Evolutionary conservation across 805 yeast species (phyloP).

Genomic region (Metschnikowia noctiluminum): DNA sequence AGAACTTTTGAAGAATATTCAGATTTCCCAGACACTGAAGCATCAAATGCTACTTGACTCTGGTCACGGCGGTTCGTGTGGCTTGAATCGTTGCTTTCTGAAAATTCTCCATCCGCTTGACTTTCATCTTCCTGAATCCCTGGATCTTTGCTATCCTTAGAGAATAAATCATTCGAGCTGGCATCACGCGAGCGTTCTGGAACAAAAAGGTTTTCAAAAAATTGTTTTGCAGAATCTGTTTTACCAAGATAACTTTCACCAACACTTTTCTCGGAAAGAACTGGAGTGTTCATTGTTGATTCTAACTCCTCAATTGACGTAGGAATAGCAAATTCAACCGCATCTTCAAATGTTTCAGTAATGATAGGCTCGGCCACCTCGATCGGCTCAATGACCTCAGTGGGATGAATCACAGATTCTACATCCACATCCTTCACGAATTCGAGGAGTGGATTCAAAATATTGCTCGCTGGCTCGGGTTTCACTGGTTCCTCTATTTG

Average conservation of each 20-base stretch:
- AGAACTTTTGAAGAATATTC: too few relatives aligned
- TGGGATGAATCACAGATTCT: neutral
- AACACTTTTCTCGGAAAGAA: neutral
- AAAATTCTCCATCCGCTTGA: neutral
- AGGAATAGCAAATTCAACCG: slow-evolving; percentile 9
- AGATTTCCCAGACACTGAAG: too few relatives aligned
- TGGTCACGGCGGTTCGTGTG: neutral
- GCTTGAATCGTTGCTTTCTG: neutral
- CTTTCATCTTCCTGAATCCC: too few relatives aligned
- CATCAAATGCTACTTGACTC: too few relatives aligned
- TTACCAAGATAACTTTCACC: neutral
- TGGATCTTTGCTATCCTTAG: neutral
- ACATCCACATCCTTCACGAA: slow-evolving; percentile 3
- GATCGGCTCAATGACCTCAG: slow-evolving; percentile 13
- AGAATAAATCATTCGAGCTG: neutral
- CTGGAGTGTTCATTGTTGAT: slow-evolving; percentile 9
- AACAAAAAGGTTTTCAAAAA: neutral
- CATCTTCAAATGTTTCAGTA: slow-evolving; percentile 11
- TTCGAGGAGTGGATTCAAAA: neutral
- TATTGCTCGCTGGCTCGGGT: neutral
- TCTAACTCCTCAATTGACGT: slow-evolving; percentile 13
- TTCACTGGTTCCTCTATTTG: slow-evolving; percentile 10
- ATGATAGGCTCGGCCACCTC: slow-evolving; percentile 5
- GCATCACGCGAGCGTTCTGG: neutral
- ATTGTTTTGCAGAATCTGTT: neutral